A percentile compares a stretch with the other conserved stretches of the same genome.
Conservation (phyloP, 306 rosid genomes). For the Fagus crenata region DNA sequence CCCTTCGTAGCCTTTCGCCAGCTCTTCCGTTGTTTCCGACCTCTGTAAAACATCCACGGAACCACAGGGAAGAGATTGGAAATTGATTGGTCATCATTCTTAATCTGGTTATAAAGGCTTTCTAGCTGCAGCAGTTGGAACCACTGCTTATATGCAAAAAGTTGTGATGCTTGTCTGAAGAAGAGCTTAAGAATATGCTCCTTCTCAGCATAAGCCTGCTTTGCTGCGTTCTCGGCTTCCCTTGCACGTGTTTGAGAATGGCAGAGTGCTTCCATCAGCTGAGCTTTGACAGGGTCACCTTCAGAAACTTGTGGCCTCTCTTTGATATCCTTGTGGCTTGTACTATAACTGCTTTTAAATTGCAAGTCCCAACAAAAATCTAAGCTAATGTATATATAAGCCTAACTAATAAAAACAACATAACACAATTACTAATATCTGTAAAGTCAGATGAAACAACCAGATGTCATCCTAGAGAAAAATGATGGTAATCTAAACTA, state of each 20-base stretch:
- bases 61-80: slow-evolving; percentile 37
- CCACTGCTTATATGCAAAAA: slow-evolving; percentile 80
- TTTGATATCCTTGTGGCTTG: slow-evolving; percentile 26
- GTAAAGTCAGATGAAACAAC: neutral
- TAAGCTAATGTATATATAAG: neutral
- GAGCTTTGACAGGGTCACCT: slow-evolving; percentile 48
- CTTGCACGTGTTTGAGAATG: slow-evolving; percentile 93
- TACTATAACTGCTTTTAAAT: slow-evolving; percentile 26
- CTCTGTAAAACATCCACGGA: slow-evolving; percentile 50
- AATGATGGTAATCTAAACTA: neutral
- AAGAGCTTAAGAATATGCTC: slow-evolving; percentile 63
- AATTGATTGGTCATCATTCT: slow-evolving; percentile 40
- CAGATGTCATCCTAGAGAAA: neutral
- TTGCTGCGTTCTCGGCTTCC: slow-evolving; percentile 78
- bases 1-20: slow-evolving; percentile 27
- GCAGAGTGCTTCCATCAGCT: slow-evolving; percentile 71
- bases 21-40: slow-evolving; percentile 32
- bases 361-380: slow-evolving; percentile 15
- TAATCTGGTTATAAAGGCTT: slow-evolving; percentile 36
- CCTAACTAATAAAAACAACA: neutral
- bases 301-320: slow-evolving; percentile 37
- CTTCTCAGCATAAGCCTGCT: slow-evolving; percentile 63
- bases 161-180: slow-evolving; percentile 72
- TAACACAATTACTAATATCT: neutral
- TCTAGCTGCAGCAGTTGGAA: slow-evolving; percentile 65